Conservation (phyloP, 1,284 basidiomycete genomes). For the Ceratobasidium papillatum region DNA sequence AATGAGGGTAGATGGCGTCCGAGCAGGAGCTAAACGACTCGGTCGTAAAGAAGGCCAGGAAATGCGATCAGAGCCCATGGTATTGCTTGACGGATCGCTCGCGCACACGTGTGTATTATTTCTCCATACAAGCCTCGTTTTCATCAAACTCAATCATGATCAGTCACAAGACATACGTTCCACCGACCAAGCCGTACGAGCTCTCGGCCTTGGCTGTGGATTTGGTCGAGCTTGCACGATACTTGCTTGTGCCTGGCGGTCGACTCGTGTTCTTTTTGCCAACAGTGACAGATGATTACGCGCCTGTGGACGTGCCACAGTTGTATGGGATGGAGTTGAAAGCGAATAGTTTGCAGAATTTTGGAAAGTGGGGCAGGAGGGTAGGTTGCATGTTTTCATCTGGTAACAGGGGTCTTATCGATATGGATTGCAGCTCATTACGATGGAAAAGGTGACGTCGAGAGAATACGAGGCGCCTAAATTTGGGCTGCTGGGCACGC, state of each 20-base stretch:
- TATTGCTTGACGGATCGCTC: conserved; percentile 51
- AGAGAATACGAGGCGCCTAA: conserved; percentile 62
- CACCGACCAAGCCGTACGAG: conserved; percentile 92
- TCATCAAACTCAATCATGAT: not conserved
- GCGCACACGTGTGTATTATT: conserved; percentile 52
- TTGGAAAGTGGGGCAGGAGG: conserved; percentile 93
- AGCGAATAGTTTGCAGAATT: conserved; percentile 92
- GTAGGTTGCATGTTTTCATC: conserved; percentile 55
- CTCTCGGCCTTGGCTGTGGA: conserved; percentile 85
- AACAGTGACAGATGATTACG: conserved; percentile 89
- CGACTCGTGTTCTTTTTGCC: conserved; percentile 96
- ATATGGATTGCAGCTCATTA: conserved; percentile 72
- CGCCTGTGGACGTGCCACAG: conserved; percentile 81
- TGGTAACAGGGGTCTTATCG: not conserved
- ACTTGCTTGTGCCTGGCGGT: conserved; percentile 85
- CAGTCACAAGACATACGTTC: conserved; percentile 74
- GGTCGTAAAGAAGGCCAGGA: conserved; percentile 66
- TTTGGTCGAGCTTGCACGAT: conserved; percentile 83
- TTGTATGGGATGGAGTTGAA: conserved; percentile 89
- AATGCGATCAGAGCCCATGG: conserved; percentile 50
- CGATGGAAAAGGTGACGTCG: conserved; percentile 76
- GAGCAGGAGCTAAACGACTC: conserved; percentile 94
- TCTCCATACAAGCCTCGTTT: not conserved
- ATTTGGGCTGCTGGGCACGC: conserved; percentile 51
- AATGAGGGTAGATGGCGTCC: conserved; percentile 79